These are phyloP conservation scores for Porphyrellus cyaneotinctus DNA, from an alignment of 768 basidiomycete genomes.

Conservation along the genomic window DNA sequence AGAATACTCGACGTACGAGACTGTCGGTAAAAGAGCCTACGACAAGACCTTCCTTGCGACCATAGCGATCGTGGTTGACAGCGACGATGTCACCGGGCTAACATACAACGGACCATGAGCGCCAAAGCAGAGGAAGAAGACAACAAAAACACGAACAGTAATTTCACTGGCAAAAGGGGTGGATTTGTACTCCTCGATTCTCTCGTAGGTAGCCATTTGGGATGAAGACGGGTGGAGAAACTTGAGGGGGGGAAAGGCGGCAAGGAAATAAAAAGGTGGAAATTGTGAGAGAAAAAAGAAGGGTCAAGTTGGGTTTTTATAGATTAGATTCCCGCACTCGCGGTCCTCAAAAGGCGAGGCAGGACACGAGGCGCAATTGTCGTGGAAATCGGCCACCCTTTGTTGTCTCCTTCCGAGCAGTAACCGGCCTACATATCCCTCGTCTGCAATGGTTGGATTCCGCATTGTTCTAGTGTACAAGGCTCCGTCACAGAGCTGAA, in stretches of 20 bases:
- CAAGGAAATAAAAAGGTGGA: slow-evolving; percentile 26
- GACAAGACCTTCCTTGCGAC: slow-evolving; percentile 75
- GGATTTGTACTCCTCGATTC: slow-evolving; percentile 29
- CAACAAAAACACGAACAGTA: slow-evolving; percentile 20
- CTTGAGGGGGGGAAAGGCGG: slow-evolving; percentile 17
- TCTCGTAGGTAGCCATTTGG: slow-evolving; percentile 38
- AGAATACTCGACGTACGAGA: slow-evolving; percentile 43
- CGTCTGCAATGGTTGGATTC: not conserved
- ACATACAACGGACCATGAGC: slow-evolving; percentile 2
- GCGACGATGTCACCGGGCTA: slow-evolving; percentile 81
- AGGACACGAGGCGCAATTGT: slow-evolving; percentile 45
- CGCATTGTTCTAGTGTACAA: slow-evolving; percentile 2
- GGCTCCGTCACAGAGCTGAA: not conserved
- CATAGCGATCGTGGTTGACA: slow-evolving; percentile 59
- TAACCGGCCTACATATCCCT: slow-evolving; percentile 10
- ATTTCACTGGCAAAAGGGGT: slow-evolving; percentile 34
- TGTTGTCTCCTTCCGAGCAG: slow-evolving; percentile 18
- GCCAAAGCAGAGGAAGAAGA: not conserved
- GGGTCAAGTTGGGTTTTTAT: slow-evolving; percentile 40
- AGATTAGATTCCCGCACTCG: slow-evolving; percentile 41
- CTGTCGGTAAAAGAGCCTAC: slow-evolving; percentile 71
- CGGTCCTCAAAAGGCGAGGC: slow-evolving; percentile 39
- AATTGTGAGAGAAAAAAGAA: slow-evolving; percentile 23
- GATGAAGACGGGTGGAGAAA: slow-evolving; percentile 22
- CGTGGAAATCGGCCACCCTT: slow-evolving; percentile 19